Evolutionary conservation across 2,329 filamentous ascomycete genomes (phyloP).

Genomic region (Diaporthe amygdali): DNA sequence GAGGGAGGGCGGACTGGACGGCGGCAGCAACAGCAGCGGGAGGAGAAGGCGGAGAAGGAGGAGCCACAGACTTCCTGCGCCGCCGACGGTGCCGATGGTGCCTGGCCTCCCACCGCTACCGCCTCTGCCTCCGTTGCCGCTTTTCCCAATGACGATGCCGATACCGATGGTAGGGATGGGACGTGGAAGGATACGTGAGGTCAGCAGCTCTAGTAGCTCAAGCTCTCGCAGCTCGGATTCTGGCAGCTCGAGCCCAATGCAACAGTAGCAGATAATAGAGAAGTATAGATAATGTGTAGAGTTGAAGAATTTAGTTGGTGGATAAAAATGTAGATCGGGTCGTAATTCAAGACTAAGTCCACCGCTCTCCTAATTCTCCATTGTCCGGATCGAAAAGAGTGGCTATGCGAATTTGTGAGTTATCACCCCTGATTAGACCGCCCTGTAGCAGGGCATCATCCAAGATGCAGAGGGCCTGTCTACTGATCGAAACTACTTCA

Average conservation of each 20-base stretch:
- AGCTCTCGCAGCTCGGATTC: neutral
- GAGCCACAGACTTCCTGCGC: neutral
- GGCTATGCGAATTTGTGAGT: too few relatives aligned
- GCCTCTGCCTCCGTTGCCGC: neutral
- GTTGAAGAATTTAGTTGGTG: too few relatives aligned
- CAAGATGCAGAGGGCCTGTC: too few relatives aligned
- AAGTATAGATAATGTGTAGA: too few relatives aligned
- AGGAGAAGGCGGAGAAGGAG: neutral
- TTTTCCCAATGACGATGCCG: neutral
- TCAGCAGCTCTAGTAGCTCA: neutral
- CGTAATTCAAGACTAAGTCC: too few relatives aligned
- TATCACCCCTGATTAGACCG: too few relatives aligned
- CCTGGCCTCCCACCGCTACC: too few relatives aligned
- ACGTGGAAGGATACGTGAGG: neutral
- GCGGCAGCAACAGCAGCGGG: neutral
- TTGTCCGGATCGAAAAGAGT: too few relatives aligned
- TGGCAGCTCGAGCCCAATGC: neutral
- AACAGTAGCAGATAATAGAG: neutral
- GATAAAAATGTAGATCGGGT: too few relatives aligned
- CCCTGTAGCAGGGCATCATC: too few relatives aligned
- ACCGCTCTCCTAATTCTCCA: too few relatives aligned
- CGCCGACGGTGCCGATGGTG: neutral
- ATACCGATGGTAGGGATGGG: neutral
- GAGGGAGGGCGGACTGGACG: neutral
- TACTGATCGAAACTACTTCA: too few relatives aligned